A percentile compares a stretch with the other conserved stretches of the same genome.
Conservation (phyloP, 163 green algal genomes). For the Prototheca stagnorum region DNA sequence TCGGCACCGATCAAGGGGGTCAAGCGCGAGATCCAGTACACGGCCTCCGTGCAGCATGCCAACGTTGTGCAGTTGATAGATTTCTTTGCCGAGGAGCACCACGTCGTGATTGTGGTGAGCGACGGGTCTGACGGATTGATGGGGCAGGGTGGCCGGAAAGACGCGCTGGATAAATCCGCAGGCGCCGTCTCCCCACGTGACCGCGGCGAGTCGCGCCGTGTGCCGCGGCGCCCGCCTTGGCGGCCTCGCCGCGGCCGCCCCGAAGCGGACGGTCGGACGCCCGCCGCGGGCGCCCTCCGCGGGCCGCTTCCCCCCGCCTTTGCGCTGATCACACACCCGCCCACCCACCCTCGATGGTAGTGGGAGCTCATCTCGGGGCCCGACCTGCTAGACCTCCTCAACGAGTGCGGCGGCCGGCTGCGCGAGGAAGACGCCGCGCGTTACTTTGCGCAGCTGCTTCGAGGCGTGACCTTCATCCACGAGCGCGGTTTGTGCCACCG, state of each 20-base stretch:
- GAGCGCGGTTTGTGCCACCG: constrained; percentile 46
- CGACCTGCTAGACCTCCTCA: constrained; percentile 70
- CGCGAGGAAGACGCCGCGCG: constrained; percentile 33
- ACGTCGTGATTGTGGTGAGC: constrained; percentile 62
- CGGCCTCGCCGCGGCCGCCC: no score
- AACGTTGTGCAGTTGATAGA: constrained; percentile 65
- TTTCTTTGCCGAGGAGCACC: constrained; percentile 47
- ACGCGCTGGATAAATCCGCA: neutral
- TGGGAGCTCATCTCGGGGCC: constrained; percentile 60
- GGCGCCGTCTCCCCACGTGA: neutral
- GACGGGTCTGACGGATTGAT: no score
- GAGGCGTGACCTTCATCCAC: constrained; percentile 48
- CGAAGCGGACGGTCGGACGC: no score
- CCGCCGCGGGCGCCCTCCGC: no score
- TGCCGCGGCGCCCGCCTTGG: neutral
- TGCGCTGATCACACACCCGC: neutral
- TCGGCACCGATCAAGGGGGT: constrained; percentile 7
- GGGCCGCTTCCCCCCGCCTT: neutral
- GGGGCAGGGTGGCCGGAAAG: no score
- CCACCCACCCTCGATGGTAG: constrained; percentile 14
- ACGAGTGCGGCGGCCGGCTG: constrained; percentile 32
- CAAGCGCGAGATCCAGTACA: constrained; percentile 18
- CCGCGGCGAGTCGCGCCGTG: neutral
- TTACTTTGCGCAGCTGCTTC: constrained; percentile 43
- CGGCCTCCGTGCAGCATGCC: constrained; percentile 26